Evolutionary conservation across 192 early-diverging fungal genomes (phyloP).

Genomic region (Cetraspora pellucida): DNA sequence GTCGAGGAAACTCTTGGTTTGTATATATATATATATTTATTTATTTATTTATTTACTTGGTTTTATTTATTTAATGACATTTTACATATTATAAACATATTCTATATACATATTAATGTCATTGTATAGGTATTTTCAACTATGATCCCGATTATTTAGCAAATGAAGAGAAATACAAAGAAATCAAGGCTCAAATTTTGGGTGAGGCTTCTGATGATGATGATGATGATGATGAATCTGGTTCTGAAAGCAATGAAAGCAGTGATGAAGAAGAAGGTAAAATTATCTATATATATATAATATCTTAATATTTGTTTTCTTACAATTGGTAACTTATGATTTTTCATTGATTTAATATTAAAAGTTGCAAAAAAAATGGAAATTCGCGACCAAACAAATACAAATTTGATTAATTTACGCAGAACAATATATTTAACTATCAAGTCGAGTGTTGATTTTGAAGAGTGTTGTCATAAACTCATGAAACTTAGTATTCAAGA

Average conservation of each 20-base stretch:
- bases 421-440: slow-evolving; percentile 95
- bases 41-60: not conserved
- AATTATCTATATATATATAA: not conserved
- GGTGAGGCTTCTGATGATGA: slow-evolving; percentile 67
- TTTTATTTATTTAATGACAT: not conserved
- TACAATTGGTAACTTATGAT: not conserved
- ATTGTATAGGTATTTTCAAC: slow-evolving; percentile 66
- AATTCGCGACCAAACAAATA: slow-evolving; percentile 90
- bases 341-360: slow-evolving; percentile 27
- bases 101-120: not conserved
- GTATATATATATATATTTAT: slow-evolving; percentile 2
- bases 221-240: slow-evolving; percentile 52
- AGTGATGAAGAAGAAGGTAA: slow-evolving; percentile 53
- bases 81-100: not conserved
- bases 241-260: slow-evolving; percentile 52
- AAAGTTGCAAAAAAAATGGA: slow-evolving; percentile 55
- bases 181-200: slow-evolving; percentile 84
- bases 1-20: slow-evolving; percentile 76
- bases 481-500: slow-evolving; percentile 81
- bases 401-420: slow-evolving; percentile 83
- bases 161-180: slow-evolving; percentile 82
- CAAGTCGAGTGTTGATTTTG: slow-evolving; percentile 93
- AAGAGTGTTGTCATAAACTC: slow-evolving; percentile 95
- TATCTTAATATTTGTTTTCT: slow-evolving; percentile 1
- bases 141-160: slow-evolving; percentile 76